Conservation (phyloP, 1,284 basidiomycete species). For the Meira miltonrushii region DNA sequence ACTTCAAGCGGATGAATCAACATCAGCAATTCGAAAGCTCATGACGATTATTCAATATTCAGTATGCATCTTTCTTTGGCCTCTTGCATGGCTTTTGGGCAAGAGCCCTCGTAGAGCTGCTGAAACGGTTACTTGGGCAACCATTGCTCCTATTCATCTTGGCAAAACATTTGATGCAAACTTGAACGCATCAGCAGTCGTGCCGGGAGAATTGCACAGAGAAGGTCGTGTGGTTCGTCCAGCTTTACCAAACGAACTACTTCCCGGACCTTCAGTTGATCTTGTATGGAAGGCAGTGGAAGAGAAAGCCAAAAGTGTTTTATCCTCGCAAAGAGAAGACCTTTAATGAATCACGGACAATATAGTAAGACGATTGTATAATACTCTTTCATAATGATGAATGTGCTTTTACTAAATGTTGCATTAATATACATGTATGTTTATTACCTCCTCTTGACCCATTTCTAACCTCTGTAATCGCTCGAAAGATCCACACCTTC, state of each 20-base stretch:
- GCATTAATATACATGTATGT: not conserved
- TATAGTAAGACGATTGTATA: not conserved
- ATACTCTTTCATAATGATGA: not conserved
- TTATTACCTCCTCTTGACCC: not conserved
- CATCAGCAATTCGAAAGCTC: not conserved
- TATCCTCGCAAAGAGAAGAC: not conserved
- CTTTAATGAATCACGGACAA: not conserved
- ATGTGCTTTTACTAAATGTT: not conserved
- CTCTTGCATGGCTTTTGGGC: slow-evolving; percentile 11
- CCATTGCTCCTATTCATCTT: not conserved
- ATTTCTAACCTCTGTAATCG: slow-evolving; percentile 51
- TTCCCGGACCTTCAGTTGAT: not conserved
- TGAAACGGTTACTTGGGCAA: slow-evolving; percentile 10
- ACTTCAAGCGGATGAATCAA: not conserved
- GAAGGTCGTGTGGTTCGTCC: slow-evolving; percentile 1
- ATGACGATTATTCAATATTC: not conserved
- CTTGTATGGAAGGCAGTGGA: not conserved
- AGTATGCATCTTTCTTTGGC: slow-evolving; percentile 9
- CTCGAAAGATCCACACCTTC: slow-evolving; percentile 72
- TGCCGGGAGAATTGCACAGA: slow-evolving; percentile 5
- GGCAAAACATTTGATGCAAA: not conserved
- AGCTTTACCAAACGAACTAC: not conserved
- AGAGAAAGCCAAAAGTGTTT: not conserved
- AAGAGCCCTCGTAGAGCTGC: slow-evolving; percentile 10
- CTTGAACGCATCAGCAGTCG: not conserved